A percentile compares a stretch with the other conserved stretches of the same genome.
These are phyloP conservation scores for Paramecium sexaurelia DNA, from an alignment of 73 alveolate genomes.

Conservation along the genomic window DNA sequence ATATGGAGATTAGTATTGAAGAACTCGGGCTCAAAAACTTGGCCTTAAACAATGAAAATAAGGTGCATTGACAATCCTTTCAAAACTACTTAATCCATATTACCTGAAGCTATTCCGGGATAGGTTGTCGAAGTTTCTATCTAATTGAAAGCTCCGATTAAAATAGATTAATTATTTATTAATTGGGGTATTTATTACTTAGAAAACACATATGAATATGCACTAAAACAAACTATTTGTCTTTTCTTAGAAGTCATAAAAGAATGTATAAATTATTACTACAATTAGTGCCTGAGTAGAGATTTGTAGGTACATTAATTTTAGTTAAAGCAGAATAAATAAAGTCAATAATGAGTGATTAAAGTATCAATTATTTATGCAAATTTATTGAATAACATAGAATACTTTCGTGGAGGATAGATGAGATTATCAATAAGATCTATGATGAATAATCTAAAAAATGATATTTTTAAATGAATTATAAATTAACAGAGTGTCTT, in stretches of 20 bases:
- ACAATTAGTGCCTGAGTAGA: not conserved
- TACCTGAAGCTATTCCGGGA: conserved; percentile 41
- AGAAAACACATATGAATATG: not conserved
- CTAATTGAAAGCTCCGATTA: conserved; percentile 11
- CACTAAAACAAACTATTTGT: not conserved
- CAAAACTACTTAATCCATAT: not conserved
- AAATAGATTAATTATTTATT: not conserved
- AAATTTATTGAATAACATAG: not conserved
- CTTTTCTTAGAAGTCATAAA: not conserved
- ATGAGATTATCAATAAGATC: not conserved
- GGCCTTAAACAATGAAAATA: conserved; percentile 48
- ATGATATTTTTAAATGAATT: not conserved
- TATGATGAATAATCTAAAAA: not conserved
- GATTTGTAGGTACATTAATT: not conserved
- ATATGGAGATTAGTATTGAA: not conserved
- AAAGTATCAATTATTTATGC: not conserved
- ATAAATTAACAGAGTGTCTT: not conserved
- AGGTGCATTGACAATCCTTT: not conserved
- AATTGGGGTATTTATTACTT: conserved; percentile 17
- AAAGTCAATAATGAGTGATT: not conserved
- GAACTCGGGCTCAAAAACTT: conserved; percentile 17
- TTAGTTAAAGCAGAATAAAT: not conserved
- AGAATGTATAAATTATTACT: not conserved
- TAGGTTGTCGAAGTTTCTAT: not conserved
- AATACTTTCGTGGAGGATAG: not conserved